Evolutionary conservation across 2,329 filamentous ascomycete genomes (phyloP).

Genomic region (Alternaria ventricosa): DNA sequence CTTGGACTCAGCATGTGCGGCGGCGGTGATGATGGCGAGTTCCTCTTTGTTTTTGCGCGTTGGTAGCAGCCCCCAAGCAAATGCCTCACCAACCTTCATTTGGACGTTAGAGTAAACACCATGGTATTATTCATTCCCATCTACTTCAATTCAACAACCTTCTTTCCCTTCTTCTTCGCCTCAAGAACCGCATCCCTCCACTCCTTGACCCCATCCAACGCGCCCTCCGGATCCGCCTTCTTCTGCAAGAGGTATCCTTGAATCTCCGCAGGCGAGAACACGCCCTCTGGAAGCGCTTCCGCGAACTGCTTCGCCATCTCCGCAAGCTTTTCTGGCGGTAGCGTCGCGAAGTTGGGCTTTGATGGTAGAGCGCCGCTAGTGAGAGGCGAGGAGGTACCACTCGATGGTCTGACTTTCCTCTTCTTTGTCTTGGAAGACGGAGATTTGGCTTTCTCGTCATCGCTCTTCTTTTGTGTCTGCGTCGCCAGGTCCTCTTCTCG

Average conservation of each 20-base stretch:
- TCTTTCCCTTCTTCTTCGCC: slow-evolving; percentile 10
- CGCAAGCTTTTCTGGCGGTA: background rate
- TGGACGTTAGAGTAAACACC: background rate
- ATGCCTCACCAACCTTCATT: background rate
- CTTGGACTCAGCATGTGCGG: no score
- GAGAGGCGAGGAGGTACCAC: background rate
- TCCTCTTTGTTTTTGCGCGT: background rate
- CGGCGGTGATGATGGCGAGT: no score
- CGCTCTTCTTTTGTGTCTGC: background rate
- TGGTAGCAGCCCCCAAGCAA: background rate
- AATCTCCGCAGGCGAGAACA: slow-evolving; percentile 20
- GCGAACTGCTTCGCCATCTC: slow-evolving; percentile 13
- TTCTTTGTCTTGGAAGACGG: background rate
- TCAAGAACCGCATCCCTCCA: slow-evolving; percentile 9
- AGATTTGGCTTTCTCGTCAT: background rate
- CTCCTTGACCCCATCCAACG: background rate
- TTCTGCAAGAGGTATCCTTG: slow-evolving; percentile 17
- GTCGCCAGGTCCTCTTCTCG: background rate
- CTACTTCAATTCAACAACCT: slow-evolving; percentile 10
- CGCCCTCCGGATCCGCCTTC: slow-evolving; percentile 11
- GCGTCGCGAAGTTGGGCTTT: background rate
- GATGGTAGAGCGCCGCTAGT: background rate
- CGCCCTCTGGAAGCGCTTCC: slow-evolving; percentile 1
- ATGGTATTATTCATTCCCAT: background rate
- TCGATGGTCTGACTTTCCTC: background rate